Evolutionary conservation across 1,284 basidiomycete genomes (phyloP), one percentile per base, ranked within the genome.

Genomic region (Schizophyllum amplum): DNA sequence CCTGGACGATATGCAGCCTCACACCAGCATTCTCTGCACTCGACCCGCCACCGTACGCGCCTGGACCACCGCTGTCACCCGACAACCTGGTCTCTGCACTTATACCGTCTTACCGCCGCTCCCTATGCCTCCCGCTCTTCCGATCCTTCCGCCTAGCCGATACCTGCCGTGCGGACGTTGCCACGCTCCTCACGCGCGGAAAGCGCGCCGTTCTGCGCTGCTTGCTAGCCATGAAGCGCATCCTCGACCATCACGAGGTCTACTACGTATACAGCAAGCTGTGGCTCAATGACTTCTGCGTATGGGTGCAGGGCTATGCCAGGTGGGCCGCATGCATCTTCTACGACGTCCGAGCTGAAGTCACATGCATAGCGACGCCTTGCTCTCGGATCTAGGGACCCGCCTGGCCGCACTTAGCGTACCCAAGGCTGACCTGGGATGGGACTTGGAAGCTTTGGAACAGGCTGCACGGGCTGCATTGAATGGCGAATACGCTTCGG

Each of bases 191-290:
- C 47, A 63, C 68, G 7, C 76, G 72, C 58, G 90, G 90, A 3
- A 83, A 78, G 68, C 78, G 85, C 27, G 72, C 71, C 22, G 73
- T 87, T 27, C 68, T 82, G 52, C 80, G 84, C 61, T 83, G 78
- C 63, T 74, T 92, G 49, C 71, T 92, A 49, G 83, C 82, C 66
- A 76, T 83, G 71, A 90, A 86, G 69, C 68, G 75, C 52, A 81
- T 90, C 53, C 69, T 92, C 58, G 88, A 90, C 65, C 82, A 81
- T 63, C 87, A 90, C 63, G 89, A 90, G 60, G 84, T 87, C 11
- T 92, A 91, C 70, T 90, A 90, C 67, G 75, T 90, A 23, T 92
- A 90, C 68, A 85, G 81, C 68, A 90, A 89, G 66, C 79, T 91
- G 49, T 92, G 89, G 89, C 61, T 90, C 47, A 85, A 90, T 61